Conservation (phyloP, 139 green algal genomes). For the Auxenochlorella protothecoides region DNA sequence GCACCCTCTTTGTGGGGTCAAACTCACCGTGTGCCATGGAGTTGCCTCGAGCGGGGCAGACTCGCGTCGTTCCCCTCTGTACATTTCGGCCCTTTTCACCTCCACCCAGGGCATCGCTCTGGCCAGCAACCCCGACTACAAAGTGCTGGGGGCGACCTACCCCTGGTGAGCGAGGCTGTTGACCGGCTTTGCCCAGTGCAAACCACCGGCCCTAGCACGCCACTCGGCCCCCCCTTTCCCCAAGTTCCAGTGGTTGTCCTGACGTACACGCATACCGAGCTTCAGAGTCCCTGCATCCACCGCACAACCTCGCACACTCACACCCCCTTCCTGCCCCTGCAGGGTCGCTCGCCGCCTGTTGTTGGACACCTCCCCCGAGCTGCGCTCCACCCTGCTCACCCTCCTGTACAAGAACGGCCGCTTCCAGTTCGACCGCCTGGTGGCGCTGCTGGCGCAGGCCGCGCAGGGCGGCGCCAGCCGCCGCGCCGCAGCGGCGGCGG, state of each 20-base stretch:
- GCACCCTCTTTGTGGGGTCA: too few species aligned
- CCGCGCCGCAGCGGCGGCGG: not conserved
- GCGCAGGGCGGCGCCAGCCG: slow-evolving; percentile 16
- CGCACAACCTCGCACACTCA: not conserved
- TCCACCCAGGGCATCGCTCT: slow-evolving; percentile 64
- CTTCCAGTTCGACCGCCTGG: slow-evolving; percentile 70
- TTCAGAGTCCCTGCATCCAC: not conserved
- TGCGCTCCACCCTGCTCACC: slow-evolving; percentile 51
- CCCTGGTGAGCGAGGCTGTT: slow-evolving; percentile 35
- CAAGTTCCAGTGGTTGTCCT: too few species aligned
- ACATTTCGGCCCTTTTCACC: not conserved
- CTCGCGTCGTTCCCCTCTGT: too few species aligned
- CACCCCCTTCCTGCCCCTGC: too few species aligned
- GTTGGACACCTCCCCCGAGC: slow-evolving; percentile 52
- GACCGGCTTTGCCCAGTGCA: not conserved
- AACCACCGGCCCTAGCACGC: too few species aligned
- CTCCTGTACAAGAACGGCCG: slow-evolving; percentile 65
- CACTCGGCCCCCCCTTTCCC: too few species aligned
- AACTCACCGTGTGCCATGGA: too few species aligned
- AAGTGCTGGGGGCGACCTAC: slow-evolving; percentile 78
- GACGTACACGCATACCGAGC: too few species aligned
- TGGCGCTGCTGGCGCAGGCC: slow-evolving; percentile 64
- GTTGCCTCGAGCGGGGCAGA: too few species aligned
- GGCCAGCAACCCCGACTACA: slow-evolving; percentile 73
- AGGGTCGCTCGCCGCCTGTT: slow-evolving; percentile 65